A percentile compares a stretch with the other conserved stretches of the same genome.
phyloP scores from a whole-genome alignment of 768 basidiomycete genomes.

The Kondoa subrosea region DNA sequence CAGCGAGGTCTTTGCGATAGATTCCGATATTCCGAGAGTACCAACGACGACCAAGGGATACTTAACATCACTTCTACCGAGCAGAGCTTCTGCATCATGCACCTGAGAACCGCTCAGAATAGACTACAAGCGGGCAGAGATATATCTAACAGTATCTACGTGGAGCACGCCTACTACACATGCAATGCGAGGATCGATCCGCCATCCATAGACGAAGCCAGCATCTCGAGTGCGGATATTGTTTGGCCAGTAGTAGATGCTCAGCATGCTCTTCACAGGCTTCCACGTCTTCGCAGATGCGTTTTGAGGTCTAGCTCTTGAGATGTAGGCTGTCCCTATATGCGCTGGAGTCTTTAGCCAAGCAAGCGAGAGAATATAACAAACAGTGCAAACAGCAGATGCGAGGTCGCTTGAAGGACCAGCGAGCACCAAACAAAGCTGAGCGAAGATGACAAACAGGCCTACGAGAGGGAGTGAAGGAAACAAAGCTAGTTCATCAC shows the following conservation, averaged over 20 bases:
- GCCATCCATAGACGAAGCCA: neutral
- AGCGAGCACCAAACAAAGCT: too few relatives aligned
- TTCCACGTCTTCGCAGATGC: neutral
- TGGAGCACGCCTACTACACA: neutral
- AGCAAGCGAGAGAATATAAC: too few relatives aligned
- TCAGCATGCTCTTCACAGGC: neutral
- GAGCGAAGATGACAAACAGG: too few relatives aligned
- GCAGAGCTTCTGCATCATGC: neutral
- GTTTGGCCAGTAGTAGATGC: neutral
- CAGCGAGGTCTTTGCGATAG: neutral
- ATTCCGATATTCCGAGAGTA: conserved; percentile 1
- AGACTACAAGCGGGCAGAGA: neutral
- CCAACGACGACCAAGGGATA: neutral
- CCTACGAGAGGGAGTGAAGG: too few relatives aligned
- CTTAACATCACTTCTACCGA: neutral
- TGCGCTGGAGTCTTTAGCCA: too few relatives aligned
- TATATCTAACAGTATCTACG: neutral
- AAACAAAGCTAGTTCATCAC: too few relatives aligned
- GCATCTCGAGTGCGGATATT: neutral
- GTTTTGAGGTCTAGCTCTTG: neutral
- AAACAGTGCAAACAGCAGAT: too few relatives aligned
- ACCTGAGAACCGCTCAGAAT: neutral
- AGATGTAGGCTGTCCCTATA: neutral
- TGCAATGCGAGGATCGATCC: neutral
- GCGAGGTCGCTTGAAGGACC: too few relatives aligned